Base-by-base conservation (phyloP, 345 rosid species). In the Punica granatum region DNA sequence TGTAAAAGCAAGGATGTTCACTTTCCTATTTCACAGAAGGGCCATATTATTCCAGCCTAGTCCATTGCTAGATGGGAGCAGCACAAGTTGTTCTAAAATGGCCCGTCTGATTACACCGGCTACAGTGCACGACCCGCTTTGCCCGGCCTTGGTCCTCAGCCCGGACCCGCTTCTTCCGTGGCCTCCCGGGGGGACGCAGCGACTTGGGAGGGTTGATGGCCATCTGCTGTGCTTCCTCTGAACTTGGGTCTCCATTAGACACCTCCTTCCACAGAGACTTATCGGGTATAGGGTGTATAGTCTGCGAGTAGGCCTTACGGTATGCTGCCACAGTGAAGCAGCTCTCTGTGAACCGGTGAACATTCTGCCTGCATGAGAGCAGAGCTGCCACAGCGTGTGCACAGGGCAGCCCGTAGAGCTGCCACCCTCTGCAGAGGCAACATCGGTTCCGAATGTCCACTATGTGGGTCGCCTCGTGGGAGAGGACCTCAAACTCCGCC, bases 31-130 rank as follows among this genome's bases (percentile, higher is more conserved):
- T n/a, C n/a, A n/a, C n/a, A n/a, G n/a, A n/a, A n/a, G n/a, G n/a
- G n/a, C n/a, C n/a, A n/a, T n/a, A n/a, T n/a, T n/a, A n/a, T n/a
- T n/a, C n/a, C n/a, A n/a, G n/a, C n/a, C 7, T 51, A 23, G 26
- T 7, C n/a, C 26, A 9, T 2, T 6, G 60, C 32, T 79, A 93
- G 67, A 91, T 89, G 43, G 99, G 97, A 9, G 99, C 91, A 60
- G 96, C 92, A 80, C 96, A 93, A 1, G 98, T 94, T 66, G 99
- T 91, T 78, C 99, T 82, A 79, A 94, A 94, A 84, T 94, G 99
- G 21, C 99, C 95, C 7, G 97, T 89, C 82, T 94, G 99, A 69
- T 94, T 91, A 78, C 99, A 94, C 44, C 96, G 92, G 73, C 99
- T 91, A 74, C 99, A 94, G 70, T 94, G 99, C 82, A 91, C 99